Conservation (phyloP, 2,329 filamentous ascomycete genomes). For the Calcarisporium arbuscula region DNA sequence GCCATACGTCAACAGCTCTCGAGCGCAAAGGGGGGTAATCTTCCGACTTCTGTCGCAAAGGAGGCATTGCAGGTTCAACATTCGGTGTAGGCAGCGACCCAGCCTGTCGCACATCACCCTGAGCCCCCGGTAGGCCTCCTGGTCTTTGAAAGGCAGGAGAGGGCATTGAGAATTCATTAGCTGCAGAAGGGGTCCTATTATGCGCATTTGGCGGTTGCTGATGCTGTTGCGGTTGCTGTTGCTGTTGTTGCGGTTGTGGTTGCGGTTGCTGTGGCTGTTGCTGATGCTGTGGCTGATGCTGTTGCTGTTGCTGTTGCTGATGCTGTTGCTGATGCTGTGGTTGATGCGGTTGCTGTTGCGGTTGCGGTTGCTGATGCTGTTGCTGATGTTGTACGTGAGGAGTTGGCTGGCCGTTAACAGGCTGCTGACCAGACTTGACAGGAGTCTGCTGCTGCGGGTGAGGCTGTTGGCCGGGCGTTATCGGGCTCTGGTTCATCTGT, state of each 20-base stretch:
- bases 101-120: conserved; percentile 23
- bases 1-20: conserved; percentile 56
- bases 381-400: conserved; percentile 19
- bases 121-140: conserved; percentile 35
- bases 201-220: too few species aligned
- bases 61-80: conserved; percentile 27
- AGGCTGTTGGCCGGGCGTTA: conserved; percentile 15
- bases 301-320: conserved; percentile 9
- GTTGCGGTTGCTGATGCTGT: conserved; percentile 10
- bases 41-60: conserved; percentile 39
- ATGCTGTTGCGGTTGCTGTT: conserved; percentile 45
- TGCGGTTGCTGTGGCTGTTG: conserved; percentile 15
- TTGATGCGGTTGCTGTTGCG: conserved; percentile 9
- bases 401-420: conserved; percentile 31
- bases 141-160: conserved; percentile 38
- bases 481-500: neutral
- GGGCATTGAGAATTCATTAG: conserved; percentile 36
- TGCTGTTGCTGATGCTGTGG: conserved; percentile 7
- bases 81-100: conserved; percentile 12
- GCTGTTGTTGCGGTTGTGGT: conserved; percentile 8
- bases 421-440: conserved; percentile 32
- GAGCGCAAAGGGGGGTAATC: conserved; percentile 50
- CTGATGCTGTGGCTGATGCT: too few species aligned
- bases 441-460: conserved; percentile 28
- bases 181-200: conserved; percentile 34